Conservation (phyloP, 2,329 filamentous ascomycete species). For the Cordyceps cateniannulata region DNA sequence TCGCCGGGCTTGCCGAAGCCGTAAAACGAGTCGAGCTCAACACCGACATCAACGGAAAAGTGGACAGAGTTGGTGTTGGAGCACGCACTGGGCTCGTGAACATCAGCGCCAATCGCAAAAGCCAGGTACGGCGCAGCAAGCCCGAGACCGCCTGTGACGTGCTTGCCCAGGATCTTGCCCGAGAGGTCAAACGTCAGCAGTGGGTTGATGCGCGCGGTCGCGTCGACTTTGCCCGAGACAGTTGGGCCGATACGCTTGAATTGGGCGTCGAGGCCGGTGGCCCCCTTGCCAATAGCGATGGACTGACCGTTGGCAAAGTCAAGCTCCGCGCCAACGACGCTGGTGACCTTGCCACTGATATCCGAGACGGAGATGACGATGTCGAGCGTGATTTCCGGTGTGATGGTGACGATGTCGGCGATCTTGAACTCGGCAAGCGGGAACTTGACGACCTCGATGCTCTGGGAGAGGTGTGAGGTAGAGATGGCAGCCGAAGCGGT, state of each 20-base stretch:
- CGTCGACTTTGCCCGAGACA: conserved; percentile 11
- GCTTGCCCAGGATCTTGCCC: conserved; percentile 11
- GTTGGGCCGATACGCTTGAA: conserved; percentile 12
- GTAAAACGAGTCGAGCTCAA: conserved; percentile 12
- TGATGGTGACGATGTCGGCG: conserved; percentile 11
- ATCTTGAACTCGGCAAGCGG: conserved; percentile 12
- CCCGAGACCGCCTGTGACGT: conserved; percentile 9
- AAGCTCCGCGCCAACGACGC: conserved; percentile 12
- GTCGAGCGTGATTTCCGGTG: conserved; percentile 10
- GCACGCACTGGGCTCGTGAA: conserved; percentile 10
- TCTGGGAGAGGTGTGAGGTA: conserved; percentile 8
- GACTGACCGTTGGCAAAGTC: conserved; percentile 11
- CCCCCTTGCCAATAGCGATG: conserved; percentile 12
- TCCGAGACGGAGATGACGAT: conserved; percentile 8
- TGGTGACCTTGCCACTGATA: conserved; percentile 9
- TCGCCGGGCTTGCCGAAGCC: conserved; percentile 12
- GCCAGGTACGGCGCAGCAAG: conserved; percentile 10
- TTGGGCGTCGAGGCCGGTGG: conserved; percentile 9
- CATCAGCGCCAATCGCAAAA: conserved; percentile 8
- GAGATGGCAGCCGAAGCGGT: conserved; percentile 9
- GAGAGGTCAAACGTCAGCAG: conserved; percentile 11
- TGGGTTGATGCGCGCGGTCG: conserved; percentile 11
- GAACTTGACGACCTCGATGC: conserved; percentile 1
- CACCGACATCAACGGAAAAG: conserved; percentile 6
- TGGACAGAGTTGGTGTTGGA: conserved; percentile 10